A percentile compares a stretch with the other conserved stretches of the same genome.
Evolutionary conservation across 768 basidiomycete genomes (phyloP).

Genomic region (Neoboletus brunneissimus): DNA sequence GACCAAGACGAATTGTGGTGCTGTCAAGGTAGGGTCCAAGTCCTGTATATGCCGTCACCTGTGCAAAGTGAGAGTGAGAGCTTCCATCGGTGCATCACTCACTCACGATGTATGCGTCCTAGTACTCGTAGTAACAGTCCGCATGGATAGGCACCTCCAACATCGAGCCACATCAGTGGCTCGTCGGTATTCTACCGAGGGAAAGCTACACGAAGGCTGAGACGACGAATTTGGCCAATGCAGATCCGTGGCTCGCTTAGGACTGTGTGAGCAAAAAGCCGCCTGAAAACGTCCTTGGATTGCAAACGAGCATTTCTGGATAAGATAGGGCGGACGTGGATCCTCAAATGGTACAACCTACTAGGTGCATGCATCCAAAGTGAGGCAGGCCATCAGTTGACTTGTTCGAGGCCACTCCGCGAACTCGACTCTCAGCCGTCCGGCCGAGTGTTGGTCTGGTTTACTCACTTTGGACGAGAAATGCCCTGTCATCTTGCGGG

Average conservation of each 20-base stretch:
- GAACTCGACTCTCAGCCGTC: constrained; percentile 6
- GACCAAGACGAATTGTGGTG: neutral
- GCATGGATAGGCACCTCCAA: neutral
- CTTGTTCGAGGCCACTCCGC: constrained; percentile 25
- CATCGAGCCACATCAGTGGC: neutral
- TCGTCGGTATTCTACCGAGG: neutral
- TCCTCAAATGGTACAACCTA: neutral
- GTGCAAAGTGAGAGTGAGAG: too few species aligned
- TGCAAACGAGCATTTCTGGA: neutral
- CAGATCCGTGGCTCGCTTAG: neutral
- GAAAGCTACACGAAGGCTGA: neutral
- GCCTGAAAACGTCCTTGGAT: neutral
- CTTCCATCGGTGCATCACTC: too few species aligned
- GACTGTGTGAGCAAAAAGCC: neutral
- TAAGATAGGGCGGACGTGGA: neutral
- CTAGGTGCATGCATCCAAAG: neutral
- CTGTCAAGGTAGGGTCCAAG: neutral
- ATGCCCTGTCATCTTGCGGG: too few species aligned
- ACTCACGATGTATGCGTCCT: neutral
- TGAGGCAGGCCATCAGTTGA: too few species aligned
- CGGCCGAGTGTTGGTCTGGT: neutral
- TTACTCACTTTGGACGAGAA: neutral
- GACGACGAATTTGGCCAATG: neutral
- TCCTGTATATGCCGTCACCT: neutral
- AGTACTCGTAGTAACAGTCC: neutral